phyloP scores from a whole-genome alignment of 306 rosid genomes.

The Styphnolobium japonicum region DNA sequence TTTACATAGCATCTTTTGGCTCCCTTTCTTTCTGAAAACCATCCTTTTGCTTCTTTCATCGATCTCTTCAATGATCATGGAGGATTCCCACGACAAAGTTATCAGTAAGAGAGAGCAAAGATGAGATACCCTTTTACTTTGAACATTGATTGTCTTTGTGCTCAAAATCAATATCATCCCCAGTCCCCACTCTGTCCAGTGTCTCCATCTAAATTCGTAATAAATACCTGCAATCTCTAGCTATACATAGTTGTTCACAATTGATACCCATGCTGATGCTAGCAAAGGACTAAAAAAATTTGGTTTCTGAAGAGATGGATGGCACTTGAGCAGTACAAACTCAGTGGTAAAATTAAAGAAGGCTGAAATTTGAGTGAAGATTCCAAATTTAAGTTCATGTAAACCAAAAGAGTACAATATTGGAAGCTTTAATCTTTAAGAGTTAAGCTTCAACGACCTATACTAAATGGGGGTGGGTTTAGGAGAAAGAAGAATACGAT shows the following conservation, averaged over 20 bases:
- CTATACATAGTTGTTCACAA: too few relatives aligned
- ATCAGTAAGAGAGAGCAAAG: slow-evolving; percentile 4
- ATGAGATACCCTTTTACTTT: neutral
- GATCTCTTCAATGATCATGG: slow-evolving; percentile 16
- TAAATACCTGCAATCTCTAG: too few relatives aligned
- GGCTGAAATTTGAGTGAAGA: too few relatives aligned
- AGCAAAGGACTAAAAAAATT: too few relatives aligned
- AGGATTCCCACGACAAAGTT: slow-evolving; percentile 19
- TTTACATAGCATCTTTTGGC: slow-evolving; percentile 2
- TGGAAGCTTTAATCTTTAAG: neutral
- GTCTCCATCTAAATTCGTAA: neutral
- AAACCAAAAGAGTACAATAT: neutral
- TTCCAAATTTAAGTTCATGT: neutral
- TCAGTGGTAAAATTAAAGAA: too few relatives aligned
- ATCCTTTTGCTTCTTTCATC: neutral
- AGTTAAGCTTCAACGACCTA: neutral
- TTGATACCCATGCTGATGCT: too few relatives aligned
- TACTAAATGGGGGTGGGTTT: neutral
- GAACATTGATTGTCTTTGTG: neutral
- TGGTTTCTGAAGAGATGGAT: too few relatives aligned
- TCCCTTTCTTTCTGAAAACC: neutral
- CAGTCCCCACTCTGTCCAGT: neutral
- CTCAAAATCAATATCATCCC: neutral
- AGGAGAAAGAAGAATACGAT: neutral
- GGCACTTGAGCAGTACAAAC: too few relatives aligned